A percentile compares a stretch with the other conserved stretches of the same genome.
phyloP scores from a whole-genome alignment of 805 yeast genomes.

The Lachancea sp. region DNA sequence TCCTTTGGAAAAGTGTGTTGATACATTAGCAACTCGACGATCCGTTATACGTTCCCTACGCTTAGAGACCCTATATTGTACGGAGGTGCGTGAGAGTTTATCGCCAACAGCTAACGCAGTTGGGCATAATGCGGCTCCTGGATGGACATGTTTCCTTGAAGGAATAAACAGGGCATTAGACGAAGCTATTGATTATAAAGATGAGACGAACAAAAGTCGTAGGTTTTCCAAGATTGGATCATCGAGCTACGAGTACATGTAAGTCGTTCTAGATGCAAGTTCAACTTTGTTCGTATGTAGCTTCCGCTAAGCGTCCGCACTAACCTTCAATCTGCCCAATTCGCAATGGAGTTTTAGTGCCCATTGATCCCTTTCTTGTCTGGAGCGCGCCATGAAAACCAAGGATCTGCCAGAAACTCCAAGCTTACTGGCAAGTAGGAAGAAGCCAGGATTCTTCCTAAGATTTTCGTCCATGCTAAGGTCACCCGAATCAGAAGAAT shows the following conservation, averaged over 20 bases:
- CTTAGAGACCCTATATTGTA: neutral
- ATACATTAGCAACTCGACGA: neutral
- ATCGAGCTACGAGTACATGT: slow-evolving; percentile 1
- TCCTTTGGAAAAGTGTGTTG: neutral
- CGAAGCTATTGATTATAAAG: slow-evolving; percentile 6
- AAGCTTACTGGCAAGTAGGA: slow-evolving; percentile 40
- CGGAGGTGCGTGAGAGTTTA: neutral
- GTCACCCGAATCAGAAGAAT: slow-evolving; percentile 1
- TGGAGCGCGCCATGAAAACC: slow-evolving; percentile 73
- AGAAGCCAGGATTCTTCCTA: slow-evolving; percentile 12
- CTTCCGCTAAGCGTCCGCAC: neutral
- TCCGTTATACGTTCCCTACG: slow-evolving; percentile 1
- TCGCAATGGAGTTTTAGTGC: slow-evolving; percentile 39
- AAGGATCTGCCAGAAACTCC: slow-evolving; percentile 64
- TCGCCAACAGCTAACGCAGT: neutral
- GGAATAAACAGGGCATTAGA: slow-evolving; percentile 8
- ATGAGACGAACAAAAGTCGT: neutral
- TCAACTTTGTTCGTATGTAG: neutral
- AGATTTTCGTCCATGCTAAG: slow-evolving; percentile 4
- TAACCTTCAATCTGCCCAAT: slow-evolving; percentile 29
- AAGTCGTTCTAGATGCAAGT: neutral
- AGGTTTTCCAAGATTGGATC: neutral
- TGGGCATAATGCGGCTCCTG: neutral
- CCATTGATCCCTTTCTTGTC: slow-evolving; percentile 84
- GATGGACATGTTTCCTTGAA: slow-evolving; percentile 8